Percentiles rank a stretch among this genome's conserved stretches.
phyloP scores from a whole-genome alignment of 2,329 filamentous ascomycete species.

The Albophoma yamanashiensis region DNA sequence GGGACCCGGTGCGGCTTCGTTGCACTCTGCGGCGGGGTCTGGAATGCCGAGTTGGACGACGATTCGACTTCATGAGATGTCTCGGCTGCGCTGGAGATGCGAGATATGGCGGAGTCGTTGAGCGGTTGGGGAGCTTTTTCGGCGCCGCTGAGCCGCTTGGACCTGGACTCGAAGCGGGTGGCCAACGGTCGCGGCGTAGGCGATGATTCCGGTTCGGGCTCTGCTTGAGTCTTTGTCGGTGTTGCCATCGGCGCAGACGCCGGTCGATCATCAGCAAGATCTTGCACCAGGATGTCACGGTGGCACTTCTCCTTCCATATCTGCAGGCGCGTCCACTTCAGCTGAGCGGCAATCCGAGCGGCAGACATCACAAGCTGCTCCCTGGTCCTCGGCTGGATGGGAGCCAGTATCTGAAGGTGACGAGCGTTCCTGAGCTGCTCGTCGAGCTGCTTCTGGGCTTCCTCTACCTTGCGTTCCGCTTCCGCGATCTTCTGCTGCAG shows the following conservation, averaged over 20 bases:
- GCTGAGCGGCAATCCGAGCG: constrained; percentile 70
- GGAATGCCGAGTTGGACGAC: constrained; percentile 16
- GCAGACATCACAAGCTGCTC: constrained; percentile 81
- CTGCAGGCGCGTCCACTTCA: constrained; percentile 91
- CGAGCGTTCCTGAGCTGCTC: constrained; percentile 77
- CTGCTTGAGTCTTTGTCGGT: constrained; percentile 15
- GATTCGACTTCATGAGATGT: constrained; percentile 11
- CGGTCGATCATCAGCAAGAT: constrained; percentile 65
- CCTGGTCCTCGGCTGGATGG: constrained; percentile 81
- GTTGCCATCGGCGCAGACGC: constrained; percentile 5
- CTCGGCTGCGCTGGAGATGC: constrained; percentile 9
- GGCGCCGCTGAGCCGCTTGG: constrained; percentile 11
- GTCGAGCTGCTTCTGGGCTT: constrained; percentile 68
- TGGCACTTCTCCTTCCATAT: constrained; percentile 91
- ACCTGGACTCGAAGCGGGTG: constrained; percentile 16
- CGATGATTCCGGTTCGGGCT: constrained; percentile 10
- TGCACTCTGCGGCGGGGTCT: constrained; percentile 19
- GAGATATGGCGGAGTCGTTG: constrained; percentile 11
- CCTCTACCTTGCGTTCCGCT: constrained; percentile 65
- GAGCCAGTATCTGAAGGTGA: constrained; percentile 79
- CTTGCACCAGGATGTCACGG: constrained; percentile 73
- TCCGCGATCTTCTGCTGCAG: constrained; percentile 79
- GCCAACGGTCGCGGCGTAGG: constrained; percentile 13
- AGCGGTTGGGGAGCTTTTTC: constrained; percentile 16
- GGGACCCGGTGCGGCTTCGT: constrained; percentile 8